phyloP scores from a whole-genome alignment of 441 rosid genomes.

The Populus hybrid region DNA sequence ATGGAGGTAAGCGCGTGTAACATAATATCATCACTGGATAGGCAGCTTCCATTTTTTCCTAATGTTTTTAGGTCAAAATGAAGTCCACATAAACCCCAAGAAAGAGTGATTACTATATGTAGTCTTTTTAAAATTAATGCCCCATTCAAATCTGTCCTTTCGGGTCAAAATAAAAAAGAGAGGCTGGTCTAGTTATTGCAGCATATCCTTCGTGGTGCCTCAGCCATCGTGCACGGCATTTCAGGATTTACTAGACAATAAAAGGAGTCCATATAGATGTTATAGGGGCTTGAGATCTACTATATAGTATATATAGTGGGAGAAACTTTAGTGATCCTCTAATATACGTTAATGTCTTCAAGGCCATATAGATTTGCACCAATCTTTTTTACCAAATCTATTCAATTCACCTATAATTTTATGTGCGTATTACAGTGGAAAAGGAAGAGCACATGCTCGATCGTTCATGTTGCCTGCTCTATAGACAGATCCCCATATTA shows the following conservation, averaged over 20 bases:
- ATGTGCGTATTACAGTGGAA: background rate
- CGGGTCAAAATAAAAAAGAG: background rate
- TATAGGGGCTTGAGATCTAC: background rate
- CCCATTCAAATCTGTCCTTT: background rate
- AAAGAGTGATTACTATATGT: background rate
- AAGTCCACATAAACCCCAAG: background rate
- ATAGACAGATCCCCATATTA: background rate
- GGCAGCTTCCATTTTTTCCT: background rate
- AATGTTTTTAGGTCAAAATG: background rate
- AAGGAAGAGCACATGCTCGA: background rate
- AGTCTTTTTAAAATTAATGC: background rate
- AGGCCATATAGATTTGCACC: background rate
- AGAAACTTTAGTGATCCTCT: background rate
- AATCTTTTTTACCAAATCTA: background rate
- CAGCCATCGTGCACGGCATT: background rate
- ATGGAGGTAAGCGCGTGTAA: constrained; percentile 64
- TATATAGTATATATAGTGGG: background rate
- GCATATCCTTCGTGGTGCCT: background rate
- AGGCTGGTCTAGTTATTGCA: background rate
- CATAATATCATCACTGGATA: background rate
- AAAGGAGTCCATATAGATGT: background rate
- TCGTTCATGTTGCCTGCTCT: background rate
- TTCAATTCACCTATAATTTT: background rate
- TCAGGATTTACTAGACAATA: background rate
- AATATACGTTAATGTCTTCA: background rate